Percentiles rank a stretch among this genome's conserved stretches.
Evolutionary conservation across 306 rosid species (phyloP).

Genomic region (Vicia faba): DNA sequence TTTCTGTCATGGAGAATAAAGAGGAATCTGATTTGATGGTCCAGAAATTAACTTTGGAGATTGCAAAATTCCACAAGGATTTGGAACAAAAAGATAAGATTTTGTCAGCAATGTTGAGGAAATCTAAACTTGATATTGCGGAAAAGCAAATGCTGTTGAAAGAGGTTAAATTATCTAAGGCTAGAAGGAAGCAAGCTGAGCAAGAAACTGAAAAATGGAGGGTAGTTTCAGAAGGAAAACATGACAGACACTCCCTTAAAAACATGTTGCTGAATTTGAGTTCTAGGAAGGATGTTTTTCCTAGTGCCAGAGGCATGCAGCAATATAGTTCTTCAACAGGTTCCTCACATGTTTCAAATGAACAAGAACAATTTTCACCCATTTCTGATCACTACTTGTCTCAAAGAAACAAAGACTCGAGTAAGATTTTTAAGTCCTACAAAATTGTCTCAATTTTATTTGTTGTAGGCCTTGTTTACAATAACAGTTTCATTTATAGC

Average conservation of each 20-base stretch:
- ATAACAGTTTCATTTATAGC: neutral
- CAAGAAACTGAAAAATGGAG: conserved; percentile 78
- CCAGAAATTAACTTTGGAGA: conserved; percentile 69
- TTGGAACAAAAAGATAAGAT: conserved; percentile 93
- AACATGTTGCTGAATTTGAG: conserved; percentile 70
- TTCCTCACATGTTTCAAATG: conserved; percentile 51
- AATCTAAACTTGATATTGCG: conserved; percentile 72
- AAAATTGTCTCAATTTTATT: conserved; percentile 2
- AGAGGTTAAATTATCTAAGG: conserved; percentile 81
- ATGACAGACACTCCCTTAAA: conserved; percentile 74
- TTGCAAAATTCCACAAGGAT: conserved; percentile 73
- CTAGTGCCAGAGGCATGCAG: conserved; percentile 47
- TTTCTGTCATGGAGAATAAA: conserved; percentile 60
- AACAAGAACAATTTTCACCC: conserved; percentile 48
- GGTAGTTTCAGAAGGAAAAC: conserved; percentile 78
- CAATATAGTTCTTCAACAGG: conserved; percentile 52
- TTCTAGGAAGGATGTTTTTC: conserved; percentile 59
- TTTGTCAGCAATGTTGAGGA: conserved; percentile 91
- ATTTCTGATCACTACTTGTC: conserved; percentile 49
- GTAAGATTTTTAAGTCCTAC: conserved; percentile 50
- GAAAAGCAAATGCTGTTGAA: conserved; percentile 86
- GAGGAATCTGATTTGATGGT: conserved; percentile 81
- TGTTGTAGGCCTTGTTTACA: neutral
- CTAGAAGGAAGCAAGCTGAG: conserved; percentile 91
- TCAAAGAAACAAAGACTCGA: conserved; percentile 52